Evolutionary conservation across 1,139 yeast genomes (phyloP).

Genomic region (Groenewaldozyma sp.): DNA sequence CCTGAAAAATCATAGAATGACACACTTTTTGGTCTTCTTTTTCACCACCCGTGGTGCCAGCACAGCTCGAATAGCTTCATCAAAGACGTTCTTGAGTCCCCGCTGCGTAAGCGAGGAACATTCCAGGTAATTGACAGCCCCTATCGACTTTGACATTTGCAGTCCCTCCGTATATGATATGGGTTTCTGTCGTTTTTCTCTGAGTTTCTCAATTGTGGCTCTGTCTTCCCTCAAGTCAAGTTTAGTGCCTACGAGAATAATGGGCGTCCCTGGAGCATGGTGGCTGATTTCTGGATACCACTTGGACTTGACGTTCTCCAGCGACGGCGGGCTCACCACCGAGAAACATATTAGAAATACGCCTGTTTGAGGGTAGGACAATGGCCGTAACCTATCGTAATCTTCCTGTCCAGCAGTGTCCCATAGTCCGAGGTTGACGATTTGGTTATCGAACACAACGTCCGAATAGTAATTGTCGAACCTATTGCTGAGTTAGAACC

Average conservation of each 20-base stretch:
- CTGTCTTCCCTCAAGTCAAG: slow-evolving; percentile 77
- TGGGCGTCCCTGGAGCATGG: slow-evolving; percentile 74
- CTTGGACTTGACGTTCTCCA: slow-evolving; percentile 55
- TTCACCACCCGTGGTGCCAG: slow-evolving; percentile 11
- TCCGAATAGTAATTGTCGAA: slow-evolving; percentile 86
- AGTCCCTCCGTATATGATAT: slow-evolving; percentile 54
- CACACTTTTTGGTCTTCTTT: slow-evolving; percentile 43
- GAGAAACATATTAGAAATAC: slow-evolving; percentile 83
- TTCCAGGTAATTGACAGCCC: slow-evolving; percentile 67
- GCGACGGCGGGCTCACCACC: slow-evolving; percentile 72
- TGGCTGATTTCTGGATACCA: slow-evolving; percentile 89
- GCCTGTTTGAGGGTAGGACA: slow-evolving; percentile 89
- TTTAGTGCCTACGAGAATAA: slow-evolving; percentile 79
- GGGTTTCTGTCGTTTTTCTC: slow-evolving; percentile 54
- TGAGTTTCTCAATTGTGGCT: slow-evolving; percentile 62
- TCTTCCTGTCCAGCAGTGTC: slow-evolving; percentile 98
- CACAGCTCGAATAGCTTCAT: slow-evolving; percentile 51
- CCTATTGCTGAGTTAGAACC: slow-evolving; percentile 5
- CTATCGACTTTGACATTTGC: slow-evolving; percentile 59
- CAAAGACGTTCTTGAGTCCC: slow-evolving; percentile 71
- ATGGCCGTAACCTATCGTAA: slow-evolving; percentile 82
- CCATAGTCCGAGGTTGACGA: slow-evolving; percentile 80
- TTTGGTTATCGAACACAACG: slow-evolving; percentile 74
- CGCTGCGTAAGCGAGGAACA: slow-evolving; percentile 91
- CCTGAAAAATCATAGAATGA: slow-evolving; percentile 66